phyloP scores from a whole-genome alignment of 2,329 filamentous ascomycete genomes.

The Daldinia eschscholtzii region DNA sequence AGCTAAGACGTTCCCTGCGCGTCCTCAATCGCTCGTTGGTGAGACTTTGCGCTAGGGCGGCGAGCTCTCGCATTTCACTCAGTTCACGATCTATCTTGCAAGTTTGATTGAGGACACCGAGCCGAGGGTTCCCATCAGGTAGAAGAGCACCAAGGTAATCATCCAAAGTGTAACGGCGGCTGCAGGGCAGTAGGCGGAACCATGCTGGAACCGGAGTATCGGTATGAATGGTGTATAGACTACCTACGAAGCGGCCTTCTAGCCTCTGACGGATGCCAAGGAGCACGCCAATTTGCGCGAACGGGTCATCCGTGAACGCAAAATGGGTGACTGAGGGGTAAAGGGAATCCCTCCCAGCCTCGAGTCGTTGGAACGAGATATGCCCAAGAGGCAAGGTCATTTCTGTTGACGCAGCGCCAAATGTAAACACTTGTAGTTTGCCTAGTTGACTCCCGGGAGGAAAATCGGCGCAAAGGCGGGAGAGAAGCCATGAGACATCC shows the following conservation, averaged over 20 bases:
- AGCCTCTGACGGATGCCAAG: slow-evolving; percentile 54
- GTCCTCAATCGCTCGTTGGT: slow-evolving; percentile 39
- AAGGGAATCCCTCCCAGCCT: neutral
- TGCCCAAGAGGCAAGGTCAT: slow-evolving; percentile 54
- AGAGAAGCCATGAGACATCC: slow-evolving; percentile 54
- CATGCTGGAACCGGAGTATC: slow-evolving; percentile 19
- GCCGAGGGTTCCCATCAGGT: slow-evolving; percentile 45
- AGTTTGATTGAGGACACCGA: slow-evolving; percentile 52
- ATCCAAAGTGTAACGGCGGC: slow-evolving; percentile 47
- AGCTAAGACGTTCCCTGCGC: slow-evolving; percentile 54
- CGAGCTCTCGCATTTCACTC: slow-evolving; percentile 59
- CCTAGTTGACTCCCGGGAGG: slow-evolving; percentile 51
- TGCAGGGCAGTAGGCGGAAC: slow-evolving; percentile 36
- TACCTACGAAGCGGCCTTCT: slow-evolving; percentile 56
- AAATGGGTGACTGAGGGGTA: slow-evolving; percentile 44
- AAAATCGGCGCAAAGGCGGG: slow-evolving; percentile 56
- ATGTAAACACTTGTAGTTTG: slow-evolving; percentile 61
- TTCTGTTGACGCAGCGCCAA: slow-evolving; percentile 56
- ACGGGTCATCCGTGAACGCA: slow-evolving; percentile 52
- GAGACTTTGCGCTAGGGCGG: slow-evolving; percentile 55
- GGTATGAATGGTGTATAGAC: slow-evolving; percentile 54
- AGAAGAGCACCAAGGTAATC: slow-evolving; percentile 57
- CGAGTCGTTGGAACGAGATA: slow-evolving; percentile 10
- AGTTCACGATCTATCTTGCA: slow-evolving; percentile 57
- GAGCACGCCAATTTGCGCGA: slow-evolving; percentile 56